These are phyloP conservation scores for Candida pini DNA, from an alignment of 805 yeast species.

Conservation along the genomic window DNA sequence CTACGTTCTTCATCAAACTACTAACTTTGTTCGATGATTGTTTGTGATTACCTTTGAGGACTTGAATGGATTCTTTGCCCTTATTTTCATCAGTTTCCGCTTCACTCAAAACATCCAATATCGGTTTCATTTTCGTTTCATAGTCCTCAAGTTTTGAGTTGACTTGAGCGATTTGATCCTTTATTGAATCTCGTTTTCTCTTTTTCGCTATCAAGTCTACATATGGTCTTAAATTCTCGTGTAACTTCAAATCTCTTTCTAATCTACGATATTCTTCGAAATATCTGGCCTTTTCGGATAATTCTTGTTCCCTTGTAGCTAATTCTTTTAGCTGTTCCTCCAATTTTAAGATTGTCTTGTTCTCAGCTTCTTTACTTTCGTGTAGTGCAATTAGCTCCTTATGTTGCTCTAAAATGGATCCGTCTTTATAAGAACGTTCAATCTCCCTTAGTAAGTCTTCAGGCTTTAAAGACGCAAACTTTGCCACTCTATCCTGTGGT, in stretches of 20 bases:
- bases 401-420: conserved; percentile 53
- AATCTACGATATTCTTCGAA: conserved; percentile 41
- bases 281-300: conserved; percentile 42
- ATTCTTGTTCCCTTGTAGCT: conserved; percentile 29
- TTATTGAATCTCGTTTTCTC: conserved; percentile 28
- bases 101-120: conserved; percentile 16
- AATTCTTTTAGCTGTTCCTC: conserved; percentile 30
- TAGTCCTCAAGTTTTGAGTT: conserved; percentile 19
- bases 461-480: conserved; percentile 77
- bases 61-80: too few species aligned
- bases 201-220: conserved; percentile 31
- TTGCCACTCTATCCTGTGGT: conserved; percentile 93
- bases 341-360: conserved; percentile 25
- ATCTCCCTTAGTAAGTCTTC: conserved; percentile 72
- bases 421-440: conserved; percentile 69
- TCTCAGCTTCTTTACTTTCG: conserved; percentile 26
- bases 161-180: conserved; percentile 20
- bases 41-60: conserved; percentile 5
- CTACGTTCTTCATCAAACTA: conserved; percentile 6
- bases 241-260: conserved; percentile 32
- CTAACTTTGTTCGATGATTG: conserved; percentile 4
- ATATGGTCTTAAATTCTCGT: conserved; percentile 31
- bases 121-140: conserved; percentile 17
- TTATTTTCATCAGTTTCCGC: conserved; percentile 14
- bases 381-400: conserved; percentile 50